Evolutionary conservation across 106 monocot species (phyloP).

Genomic region (Hemerocallis citrina): DNA sequence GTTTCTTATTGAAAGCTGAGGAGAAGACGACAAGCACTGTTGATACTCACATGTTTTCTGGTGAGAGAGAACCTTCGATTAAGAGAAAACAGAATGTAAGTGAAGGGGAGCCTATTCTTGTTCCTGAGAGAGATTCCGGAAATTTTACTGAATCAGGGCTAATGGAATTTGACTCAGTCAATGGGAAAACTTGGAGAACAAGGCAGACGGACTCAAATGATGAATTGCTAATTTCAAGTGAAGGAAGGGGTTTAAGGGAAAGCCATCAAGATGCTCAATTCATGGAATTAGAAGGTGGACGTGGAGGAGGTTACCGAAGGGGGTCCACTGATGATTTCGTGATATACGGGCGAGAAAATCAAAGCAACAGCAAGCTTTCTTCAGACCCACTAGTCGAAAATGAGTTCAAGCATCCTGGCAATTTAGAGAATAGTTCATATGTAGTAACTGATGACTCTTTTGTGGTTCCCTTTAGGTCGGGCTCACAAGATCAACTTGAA

Average conservation of each 20-base stretch:
- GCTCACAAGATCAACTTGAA: conserved; percentile 26
- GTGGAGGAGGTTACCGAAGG: conserved; percentile 32
- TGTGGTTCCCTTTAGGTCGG: conserved; percentile 47
- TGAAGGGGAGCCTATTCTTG: conserved; percentile 46
- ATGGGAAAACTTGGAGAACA: conserved; percentile 22
- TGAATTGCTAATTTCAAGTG: conserved; percentile 35
- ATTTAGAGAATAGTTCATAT: conserved; percentile 21
- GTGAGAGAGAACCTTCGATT: conserved; percentile 46
- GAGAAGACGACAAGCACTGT: conserved; percentile 32
- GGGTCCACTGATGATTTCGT: conserved; percentile 55
- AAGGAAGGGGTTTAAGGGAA: conserved; percentile 20
- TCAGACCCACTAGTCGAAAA: conserved; percentile 47
- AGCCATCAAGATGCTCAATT: conserved; percentile 22
- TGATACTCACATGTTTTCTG: conserved; percentile 49
- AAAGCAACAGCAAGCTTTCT: conserved; percentile 18
- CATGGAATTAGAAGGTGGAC: conserved; percentile 48
- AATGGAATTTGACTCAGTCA: conserved; percentile 50
- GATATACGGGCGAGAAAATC: conserved; percentile 45
- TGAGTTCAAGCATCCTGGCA: conserved; percentile 19
- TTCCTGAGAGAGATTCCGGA: conserved; percentile 32
- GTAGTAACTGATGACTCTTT: conserved; percentile 64
- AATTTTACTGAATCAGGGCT: conserved; percentile 16
- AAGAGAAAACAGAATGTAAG: conserved; percentile 33
- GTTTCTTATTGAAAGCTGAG: conserved; percentile 72
- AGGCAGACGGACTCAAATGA: conserved; percentile 30